Conservation (phyloP, 495 filamentous ascomycete species). For the Tuber aestivum region DNA sequence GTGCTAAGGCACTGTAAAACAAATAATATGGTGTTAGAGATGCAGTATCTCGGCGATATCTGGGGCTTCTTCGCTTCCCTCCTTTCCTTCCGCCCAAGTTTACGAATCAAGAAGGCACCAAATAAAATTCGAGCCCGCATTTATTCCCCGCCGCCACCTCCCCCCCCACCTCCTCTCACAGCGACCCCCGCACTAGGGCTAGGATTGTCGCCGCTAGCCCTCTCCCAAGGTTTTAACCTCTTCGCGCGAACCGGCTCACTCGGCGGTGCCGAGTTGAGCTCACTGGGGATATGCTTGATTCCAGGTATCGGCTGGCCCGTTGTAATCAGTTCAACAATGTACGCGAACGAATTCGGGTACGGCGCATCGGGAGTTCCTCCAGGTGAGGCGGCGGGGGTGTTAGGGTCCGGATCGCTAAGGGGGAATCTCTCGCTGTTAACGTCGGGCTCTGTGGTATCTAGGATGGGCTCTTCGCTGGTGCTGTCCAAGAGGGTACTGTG, state of each 20-base stretch:
- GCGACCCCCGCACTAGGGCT: not conserved
- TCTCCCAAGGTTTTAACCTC: conserved; percentile 80
- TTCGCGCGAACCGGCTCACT: conserved; percentile 47
- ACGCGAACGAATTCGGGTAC: conserved; percentile 80
- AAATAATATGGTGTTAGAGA: not conserved
- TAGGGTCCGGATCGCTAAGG: conserved; percentile 18
- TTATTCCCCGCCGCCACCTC: not conserved
- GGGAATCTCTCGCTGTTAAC: conserved; percentile 30
- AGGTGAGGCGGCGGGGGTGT: conserved; percentile 1
- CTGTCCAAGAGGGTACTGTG: conserved; percentile 35
- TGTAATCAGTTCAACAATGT: conserved; percentile 83
- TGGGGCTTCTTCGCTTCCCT: not conserved
- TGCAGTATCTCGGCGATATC: not conserved
- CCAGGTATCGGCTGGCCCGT: conserved; percentile 79
- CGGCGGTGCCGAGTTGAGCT: conserved; percentile 48
- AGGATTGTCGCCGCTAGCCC: not conserved
- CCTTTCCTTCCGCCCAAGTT: not conserved
- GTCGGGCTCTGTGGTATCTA: conserved; percentile 25
- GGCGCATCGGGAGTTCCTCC: conserved; percentile 47
- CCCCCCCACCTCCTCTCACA: not conserved
- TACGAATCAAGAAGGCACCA: not conserved
- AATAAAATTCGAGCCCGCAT: not conserved
- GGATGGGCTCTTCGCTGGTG: conserved; percentile 38
- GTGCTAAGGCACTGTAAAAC: not conserved
- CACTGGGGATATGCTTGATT: conserved; percentile 82